Evolutionary conservation across 169 alveolate species (phyloP), one percentile per base, ranked within the genome.

Genomic region (Babesia bigemina): DNA sequence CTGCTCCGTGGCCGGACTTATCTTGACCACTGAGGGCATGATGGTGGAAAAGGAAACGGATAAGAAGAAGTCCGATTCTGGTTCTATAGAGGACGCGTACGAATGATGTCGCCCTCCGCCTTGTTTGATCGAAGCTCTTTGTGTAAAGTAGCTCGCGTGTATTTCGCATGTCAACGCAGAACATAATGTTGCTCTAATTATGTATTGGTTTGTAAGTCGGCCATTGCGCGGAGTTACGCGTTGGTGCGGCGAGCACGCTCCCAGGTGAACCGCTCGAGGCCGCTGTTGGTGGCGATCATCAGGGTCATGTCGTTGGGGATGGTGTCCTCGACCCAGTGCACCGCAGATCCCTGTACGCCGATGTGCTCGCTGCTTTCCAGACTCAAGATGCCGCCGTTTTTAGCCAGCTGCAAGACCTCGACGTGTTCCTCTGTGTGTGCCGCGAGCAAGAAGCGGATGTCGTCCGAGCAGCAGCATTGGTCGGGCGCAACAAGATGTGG

Each of bases 11-110:
- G 96, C 93, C 63, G 93, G 95, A 74, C 94, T 79, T 92, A 96
- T 70, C 78, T 95, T 84, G 85, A 95, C 92, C 72, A 92, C 95
- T 59, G 98, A 88, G 87, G 95, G 91, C 78, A 91, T 95, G 96
- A 94, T 92, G 95, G 95, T 92, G 29, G 94, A 91, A 59, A 91
- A 90, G 84, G 94, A 90, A 63, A 88, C 93, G 58, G 75, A 84
- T 73, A 69, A 86, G 78, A 56, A 96, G 95, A 63, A 60, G 66
- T 63, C 21, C 16, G 76, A 52, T 8, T 2, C 28, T 8, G 13
- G 13, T 7, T 21, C 65, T 39, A 73, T 49, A 0, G 88, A 72
- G 39, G 84, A 75, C 36, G 73, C 84, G 19, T 75, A 75, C 47
- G 84, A 75, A 56, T 75, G 52, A 75, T 42, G 33, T 10, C 55